These are phyloP conservation scores for Debaryomyces sp. DNA, from an alignment of 1,139 yeast species.

Conservation along the genomic window DNA sequence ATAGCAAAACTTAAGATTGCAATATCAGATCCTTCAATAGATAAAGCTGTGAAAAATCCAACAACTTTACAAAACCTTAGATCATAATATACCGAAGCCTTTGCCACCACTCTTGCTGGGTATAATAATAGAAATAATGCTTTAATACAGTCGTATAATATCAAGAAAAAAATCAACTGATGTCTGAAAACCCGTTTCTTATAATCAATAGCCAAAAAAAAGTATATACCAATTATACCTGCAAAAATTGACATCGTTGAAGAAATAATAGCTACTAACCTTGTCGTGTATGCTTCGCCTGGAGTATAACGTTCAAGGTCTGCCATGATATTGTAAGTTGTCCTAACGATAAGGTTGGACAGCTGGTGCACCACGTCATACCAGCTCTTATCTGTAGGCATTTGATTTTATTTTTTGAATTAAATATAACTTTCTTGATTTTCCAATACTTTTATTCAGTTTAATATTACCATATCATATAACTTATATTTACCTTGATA, in stretches of 20 bases:
- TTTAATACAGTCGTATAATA: conserved; percentile 74
- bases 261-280: conserved; percentile 30
- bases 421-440: background rate
- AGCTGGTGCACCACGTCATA: background rate
- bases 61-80: conserved; percentile 66
- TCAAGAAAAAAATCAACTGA: conserved; percentile 65
- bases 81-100: conserved; percentile 53
- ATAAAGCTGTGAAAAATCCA: conserved; percentile 82
- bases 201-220: conserved; percentile 63
- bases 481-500: background rate
- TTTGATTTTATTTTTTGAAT: background rate
- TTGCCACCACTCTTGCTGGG: conserved; percentile 62
- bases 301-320: conserved; percentile 9
- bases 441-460: background rate
- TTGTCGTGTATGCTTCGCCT: background rate
- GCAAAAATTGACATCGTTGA: conserved; percentile 59
- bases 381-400: background rate
- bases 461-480: background rate
- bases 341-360: background rate
- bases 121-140: conserved; percentile 71
- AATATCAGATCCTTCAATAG: conserved; percentile 86
- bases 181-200: conserved; percentile 68
- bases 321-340: background rate
- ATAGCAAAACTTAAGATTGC: conserved; percentile 84
- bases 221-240: conserved; percentile 56